phyloP scores from a whole-genome alignment of 768 basidiomycete genomes.

The Naematelia encephala region DNA sequence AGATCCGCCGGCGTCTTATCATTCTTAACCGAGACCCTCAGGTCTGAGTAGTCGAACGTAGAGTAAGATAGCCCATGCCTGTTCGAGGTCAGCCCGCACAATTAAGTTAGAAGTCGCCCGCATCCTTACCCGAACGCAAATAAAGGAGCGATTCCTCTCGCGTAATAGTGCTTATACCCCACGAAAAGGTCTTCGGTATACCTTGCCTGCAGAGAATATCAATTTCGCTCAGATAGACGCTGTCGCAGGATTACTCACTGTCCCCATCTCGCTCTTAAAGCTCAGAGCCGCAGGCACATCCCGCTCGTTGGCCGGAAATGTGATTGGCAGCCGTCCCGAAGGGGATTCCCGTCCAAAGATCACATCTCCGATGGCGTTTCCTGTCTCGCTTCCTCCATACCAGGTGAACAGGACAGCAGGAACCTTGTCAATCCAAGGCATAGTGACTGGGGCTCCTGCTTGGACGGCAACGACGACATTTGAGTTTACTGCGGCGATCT shows the following conservation, averaged over 20 bases:
- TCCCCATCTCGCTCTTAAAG: slow-evolving; percentile 44
- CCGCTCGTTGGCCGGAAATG: slow-evolving; percentile 60
- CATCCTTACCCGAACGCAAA: slow-evolving; percentile 61
- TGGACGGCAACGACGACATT: slow-evolving; percentile 21
- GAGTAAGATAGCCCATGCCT: too few relatives aligned
- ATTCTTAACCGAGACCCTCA: too few relatives aligned
- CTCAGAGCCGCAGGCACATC: slow-evolving; percentile 64
- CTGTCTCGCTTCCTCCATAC: slow-evolving; percentile 38
- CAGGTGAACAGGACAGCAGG: slow-evolving; percentile 58
- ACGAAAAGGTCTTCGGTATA: slow-evolving; percentile 25
- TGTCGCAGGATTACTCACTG: too few relatives aligned
- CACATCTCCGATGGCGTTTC: slow-evolving; percentile 35
- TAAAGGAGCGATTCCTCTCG: slow-evolving; percentile 57
- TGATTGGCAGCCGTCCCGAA: slow-evolving; percentile 32
- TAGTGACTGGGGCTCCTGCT: slow-evolving; percentile 55
- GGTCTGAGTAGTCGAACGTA: too few relatives aligned
- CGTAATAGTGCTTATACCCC: slow-evolving; percentile 53
- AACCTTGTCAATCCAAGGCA: slow-evolving; percentile 66
- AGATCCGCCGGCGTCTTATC: too few relatives aligned
- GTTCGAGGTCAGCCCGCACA: too few relatives aligned
- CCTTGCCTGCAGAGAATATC: too few relatives aligned
- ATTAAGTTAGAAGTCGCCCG: slow-evolving; percentile 22
- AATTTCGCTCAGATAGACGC: too few relatives aligned
- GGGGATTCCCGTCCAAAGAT: slow-evolving; percentile 39
- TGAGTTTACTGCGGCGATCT: slow-evolving; percentile 13